phyloP scores from a whole-genome alignment of 495 filamentous ascomycete genomes.

The Tetracladium setigerum region DNA sequence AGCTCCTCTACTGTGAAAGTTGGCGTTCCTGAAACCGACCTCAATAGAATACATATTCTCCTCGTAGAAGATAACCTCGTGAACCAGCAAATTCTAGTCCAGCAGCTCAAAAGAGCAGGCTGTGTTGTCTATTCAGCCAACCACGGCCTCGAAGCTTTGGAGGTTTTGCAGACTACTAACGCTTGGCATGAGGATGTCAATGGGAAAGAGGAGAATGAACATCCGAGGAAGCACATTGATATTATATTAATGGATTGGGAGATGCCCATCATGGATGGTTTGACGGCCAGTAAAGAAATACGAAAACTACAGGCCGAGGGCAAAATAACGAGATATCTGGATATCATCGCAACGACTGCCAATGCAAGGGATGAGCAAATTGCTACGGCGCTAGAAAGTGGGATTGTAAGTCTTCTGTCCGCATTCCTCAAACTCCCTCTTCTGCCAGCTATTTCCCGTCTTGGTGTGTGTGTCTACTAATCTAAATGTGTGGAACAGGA shows the following conservation, averaged over 20 bases:
- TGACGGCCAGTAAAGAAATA: conserved; percentile 62
- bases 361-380: conserved; percentile 44
- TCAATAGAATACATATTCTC: conserved; percentile 30
- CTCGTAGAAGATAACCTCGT: conserved; percentile 82
- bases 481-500: conserved; percentile 28
- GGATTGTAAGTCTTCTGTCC: conserved; percentile 27
- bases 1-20: too few relatives aligned
- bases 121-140: conserved; percentile 64
- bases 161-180: conserved; percentile 34
- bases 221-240: conserved; percentile 36
- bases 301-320: conserved; percentile 51
- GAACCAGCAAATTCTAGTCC: conserved; percentile 64
- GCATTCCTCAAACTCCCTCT: background rate
- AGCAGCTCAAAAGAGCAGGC: conserved; percentile 59
- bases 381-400: conserved; percentile 38
- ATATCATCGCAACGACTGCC: conserved; percentile 41
- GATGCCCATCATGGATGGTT: conserved; percentile 85
- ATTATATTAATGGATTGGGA: conserved; percentile 84
- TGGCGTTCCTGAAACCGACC: too few relatives aligned
- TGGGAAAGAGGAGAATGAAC: conserved; percentile 6
- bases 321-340: conserved; percentile 27
- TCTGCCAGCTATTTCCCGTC: conserved; percentile 31
- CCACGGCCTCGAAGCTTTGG: conserved; percentile 69
- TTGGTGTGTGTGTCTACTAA: conserved; percentile 1
- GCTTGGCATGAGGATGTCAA: conserved; percentile 28